Conservation (phyloP, 495 filamentous ascomycete genomes). For the Xylaria flabelliformis region DNA sequence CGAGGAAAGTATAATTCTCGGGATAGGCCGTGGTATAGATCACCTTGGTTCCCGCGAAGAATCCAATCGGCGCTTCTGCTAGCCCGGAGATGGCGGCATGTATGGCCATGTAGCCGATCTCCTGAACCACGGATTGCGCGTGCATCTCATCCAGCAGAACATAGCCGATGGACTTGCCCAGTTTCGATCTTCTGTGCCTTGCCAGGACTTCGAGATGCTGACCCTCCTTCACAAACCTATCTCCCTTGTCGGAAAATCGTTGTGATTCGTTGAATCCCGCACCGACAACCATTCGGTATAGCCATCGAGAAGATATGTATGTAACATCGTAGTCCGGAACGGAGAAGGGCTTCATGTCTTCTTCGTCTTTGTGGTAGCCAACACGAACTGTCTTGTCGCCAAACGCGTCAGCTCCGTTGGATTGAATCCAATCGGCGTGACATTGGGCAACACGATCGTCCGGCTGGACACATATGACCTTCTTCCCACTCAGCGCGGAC, state of each 20-base stretch:
- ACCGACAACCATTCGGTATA: not conserved
- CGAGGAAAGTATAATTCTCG: not conserved
- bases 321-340: no score
- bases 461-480: not conserved
- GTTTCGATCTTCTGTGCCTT: no score
- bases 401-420: not conserved
- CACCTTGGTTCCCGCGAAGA: not conserved
- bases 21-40: not conserved
- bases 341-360: no score
- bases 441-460: not conserved
- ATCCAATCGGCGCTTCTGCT: not conserved
- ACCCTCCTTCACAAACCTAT: no score
- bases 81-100: not conserved
- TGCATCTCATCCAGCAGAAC: not conserved
- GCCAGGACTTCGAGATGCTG: no score
- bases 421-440: not conserved
- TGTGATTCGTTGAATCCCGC: not conserved
- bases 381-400: not conserved
- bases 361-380: not conserved
- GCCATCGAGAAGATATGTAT: not conserved
- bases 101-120: not conserved
- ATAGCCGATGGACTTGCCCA: no score
- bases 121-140: not conserved
- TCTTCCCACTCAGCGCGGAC: not conserved
- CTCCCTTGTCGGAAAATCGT: no score